phyloP scores from a whole-genome alignment of 202 grass and related monocot genomes.

The Musa balbisiana region DNA sequence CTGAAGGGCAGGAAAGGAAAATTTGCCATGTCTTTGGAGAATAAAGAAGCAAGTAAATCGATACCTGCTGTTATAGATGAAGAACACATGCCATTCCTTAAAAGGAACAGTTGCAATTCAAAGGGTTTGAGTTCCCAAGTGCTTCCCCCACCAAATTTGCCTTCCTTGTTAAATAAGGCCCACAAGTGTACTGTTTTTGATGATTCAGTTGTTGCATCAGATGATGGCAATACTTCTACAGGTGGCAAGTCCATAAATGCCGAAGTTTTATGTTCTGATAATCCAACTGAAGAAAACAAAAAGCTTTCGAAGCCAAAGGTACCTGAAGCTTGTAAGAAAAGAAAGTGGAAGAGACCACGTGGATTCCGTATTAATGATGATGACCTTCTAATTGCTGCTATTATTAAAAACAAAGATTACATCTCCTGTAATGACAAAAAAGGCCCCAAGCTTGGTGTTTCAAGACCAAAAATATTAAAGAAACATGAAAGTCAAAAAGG shows the following conservation, averaged over 20 bases:
- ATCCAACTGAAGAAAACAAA: conserved; percentile 28
- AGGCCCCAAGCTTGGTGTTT: conserved; percentile 27
- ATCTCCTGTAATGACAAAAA: conserved; percentile 45
- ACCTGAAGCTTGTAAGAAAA: conserved; percentile 40
- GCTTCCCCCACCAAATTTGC: conserved; percentile 23
- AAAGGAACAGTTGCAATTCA: background rate
- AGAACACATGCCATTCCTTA: background rate
- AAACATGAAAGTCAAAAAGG: conserved; percentile 59
- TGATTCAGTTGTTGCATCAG: conserved; percentile 34
- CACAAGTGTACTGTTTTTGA: conserved; percentile 22
- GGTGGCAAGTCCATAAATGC: conserved; percentile 26
- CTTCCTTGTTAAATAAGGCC: conserved; percentile 20
- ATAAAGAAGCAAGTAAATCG: background rate
- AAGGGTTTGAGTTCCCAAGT: background rate
- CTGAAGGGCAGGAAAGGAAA: conserved; percentile 3
- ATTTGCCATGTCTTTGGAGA: background rate
- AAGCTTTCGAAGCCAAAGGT: conserved; percentile 35
- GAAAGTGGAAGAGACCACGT: conserved; percentile 59
- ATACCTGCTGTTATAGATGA: background rate
- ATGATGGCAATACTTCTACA: conserved; percentile 17
- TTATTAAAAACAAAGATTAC: conserved; percentile 92
- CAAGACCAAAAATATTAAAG: conserved; percentile 38
- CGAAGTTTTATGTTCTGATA: conserved; percentile 26
- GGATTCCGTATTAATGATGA: conserved; percentile 79
- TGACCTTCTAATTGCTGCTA: conserved; percentile 84